Conservation (phyloP, 345 rosid genomes). For the Acer yangbiense region DNA sequence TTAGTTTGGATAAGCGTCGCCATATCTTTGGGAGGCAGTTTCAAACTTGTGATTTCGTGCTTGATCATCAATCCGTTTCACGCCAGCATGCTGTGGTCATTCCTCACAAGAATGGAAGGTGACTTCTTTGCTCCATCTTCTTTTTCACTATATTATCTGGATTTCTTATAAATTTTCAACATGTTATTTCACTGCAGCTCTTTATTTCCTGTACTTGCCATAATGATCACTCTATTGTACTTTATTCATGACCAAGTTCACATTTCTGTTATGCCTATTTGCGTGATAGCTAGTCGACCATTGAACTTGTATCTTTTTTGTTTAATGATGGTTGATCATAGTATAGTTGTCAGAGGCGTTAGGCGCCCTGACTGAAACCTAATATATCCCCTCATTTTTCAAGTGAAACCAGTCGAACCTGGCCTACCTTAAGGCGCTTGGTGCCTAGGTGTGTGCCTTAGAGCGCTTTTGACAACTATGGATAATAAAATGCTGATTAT, state of each 20-base stretch:
- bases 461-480: no score
- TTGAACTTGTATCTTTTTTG: background rate
- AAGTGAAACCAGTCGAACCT: no score
- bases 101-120: slow-evolving; percentile 86
- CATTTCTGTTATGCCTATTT: background rate
- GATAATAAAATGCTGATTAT: background rate
- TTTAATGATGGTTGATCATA: background rate
- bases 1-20: slow-evolving; percentile 70
- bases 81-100: slow-evolving; percentile 93
- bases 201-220: background rate
- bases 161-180: background rate
- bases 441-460: no score
- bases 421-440: no score
- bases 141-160: background rate
- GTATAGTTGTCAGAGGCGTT: no score
- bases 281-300: background rate
- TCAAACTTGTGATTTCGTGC: slow-evolving; percentile 86
- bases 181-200: background rate
- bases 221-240: background rate
- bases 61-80: slow-evolving; percentile 81
- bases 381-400: no score
- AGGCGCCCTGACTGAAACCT: no score
- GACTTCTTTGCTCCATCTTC: slow-evolving; percentile 9
- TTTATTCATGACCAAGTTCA: background rate
- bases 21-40: slow-evolving; percentile 90